Conservation (phyloP, 116 monocot species). For the Thalassia testudinum region DNA sequence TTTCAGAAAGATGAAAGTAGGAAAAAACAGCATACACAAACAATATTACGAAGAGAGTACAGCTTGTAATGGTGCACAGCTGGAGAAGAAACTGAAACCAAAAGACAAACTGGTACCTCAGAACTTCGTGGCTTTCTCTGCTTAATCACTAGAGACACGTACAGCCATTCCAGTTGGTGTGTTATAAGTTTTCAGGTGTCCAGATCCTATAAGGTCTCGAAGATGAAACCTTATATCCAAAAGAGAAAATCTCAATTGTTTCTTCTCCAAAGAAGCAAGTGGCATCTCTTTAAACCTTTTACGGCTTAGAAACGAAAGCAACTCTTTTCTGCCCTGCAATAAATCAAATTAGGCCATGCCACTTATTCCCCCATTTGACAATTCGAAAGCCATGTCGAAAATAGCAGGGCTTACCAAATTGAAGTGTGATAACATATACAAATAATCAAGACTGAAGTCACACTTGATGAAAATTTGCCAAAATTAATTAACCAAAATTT, state of each 20-base stretch:
- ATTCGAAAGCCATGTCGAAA: too few relatives aligned
- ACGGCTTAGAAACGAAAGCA: slow-evolving; percentile 50
- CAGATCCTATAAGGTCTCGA: slow-evolving; percentile 84
- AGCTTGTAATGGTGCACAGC: not conserved
- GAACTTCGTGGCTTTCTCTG: too few relatives aligned
- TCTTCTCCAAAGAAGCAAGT: slow-evolving; percentile 51
- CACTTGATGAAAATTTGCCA: too few relatives aligned
- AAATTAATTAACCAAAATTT: too few relatives aligned
- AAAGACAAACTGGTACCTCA: not conserved
- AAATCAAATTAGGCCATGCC: too few relatives aligned
- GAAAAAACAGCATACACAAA: not conserved
- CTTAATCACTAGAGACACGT: slow-evolving; percentile 46
- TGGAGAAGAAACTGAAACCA: not conserved
- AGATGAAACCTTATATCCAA: slow-evolving; percentile 78
- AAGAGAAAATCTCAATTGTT: slow-evolving; percentile 42
- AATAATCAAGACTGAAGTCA: too few relatives aligned
- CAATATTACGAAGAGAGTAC: not conserved
- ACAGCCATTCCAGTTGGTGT: slow-evolving; percentile 61
- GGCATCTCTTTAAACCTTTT: slow-evolving; percentile 75
- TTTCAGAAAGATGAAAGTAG: too few relatives aligned
- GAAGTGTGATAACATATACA: too few relatives aligned
- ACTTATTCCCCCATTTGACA: too few relatives aligned
- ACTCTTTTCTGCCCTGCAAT: slow-evolving; percentile 70
- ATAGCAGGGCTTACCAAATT: too few relatives aligned
- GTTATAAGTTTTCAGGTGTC: slow-evolving; percentile 51